A percentile compares a stretch with the other conserved stretches of the same genome.
These are phyloP conservation scores for Diaporthe destruens DNA, from an alignment of 2,329 filamentous ascomycete species.

Conservation along the genomic window DNA sequence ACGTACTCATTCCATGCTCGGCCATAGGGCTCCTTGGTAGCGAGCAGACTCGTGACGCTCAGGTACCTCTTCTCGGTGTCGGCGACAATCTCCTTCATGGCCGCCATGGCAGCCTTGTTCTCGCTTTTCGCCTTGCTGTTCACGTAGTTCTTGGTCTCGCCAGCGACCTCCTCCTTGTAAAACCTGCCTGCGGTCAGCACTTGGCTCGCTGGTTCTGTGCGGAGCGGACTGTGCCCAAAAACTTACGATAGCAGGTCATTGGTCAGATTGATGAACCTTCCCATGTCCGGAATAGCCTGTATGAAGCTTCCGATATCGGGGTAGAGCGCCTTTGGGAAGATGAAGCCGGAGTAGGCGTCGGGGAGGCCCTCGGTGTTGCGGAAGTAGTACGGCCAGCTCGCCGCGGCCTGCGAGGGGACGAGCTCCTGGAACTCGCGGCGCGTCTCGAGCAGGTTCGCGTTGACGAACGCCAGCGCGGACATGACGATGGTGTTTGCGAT, in stretches of 20 bases:
- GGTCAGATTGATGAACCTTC: slow-evolving; percentile 46
- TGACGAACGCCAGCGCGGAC: slow-evolving; percentile 49
- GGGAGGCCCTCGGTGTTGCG: slow-evolving; percentile 47
- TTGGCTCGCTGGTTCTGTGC: background rate
- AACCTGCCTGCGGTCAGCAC: slow-evolving; percentile 42
- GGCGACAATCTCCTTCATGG: slow-evolving; percentile 16
- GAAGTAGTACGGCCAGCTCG: slow-evolving; percentile 48
- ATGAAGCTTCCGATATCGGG: slow-evolving; percentile 47
- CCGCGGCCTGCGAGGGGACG: slow-evolving; percentile 42
- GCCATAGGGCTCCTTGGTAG: slow-evolving; percentile 43
- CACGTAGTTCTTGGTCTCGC: slow-evolving; percentile 48
- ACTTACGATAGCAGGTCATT: slow-evolving; percentile 50
- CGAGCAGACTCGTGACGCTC: slow-evolving; percentile 43
- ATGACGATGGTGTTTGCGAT: slow-evolving; percentile 48
- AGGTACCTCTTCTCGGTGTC: slow-evolving; percentile 42
- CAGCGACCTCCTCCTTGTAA: slow-evolving; percentile 49
- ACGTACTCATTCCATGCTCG: slow-evolving; percentile 45
- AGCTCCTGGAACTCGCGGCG: slow-evolving; percentile 43
- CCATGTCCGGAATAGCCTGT: slow-evolving; percentile 48
- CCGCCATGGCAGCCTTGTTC: slow-evolving; percentile 11
- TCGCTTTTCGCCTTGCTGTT: slow-evolving; percentile 43
- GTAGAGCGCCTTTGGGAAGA: slow-evolving; percentile 46
- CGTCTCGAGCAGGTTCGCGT: slow-evolving; percentile 47
- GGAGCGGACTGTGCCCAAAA: too few species aligned
- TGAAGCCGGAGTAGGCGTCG: slow-evolving; percentile 48